Evolutionary conservation across 352 stramenopile species (phyloP).

Genomic region (Phytophthora litchii): DNA sequence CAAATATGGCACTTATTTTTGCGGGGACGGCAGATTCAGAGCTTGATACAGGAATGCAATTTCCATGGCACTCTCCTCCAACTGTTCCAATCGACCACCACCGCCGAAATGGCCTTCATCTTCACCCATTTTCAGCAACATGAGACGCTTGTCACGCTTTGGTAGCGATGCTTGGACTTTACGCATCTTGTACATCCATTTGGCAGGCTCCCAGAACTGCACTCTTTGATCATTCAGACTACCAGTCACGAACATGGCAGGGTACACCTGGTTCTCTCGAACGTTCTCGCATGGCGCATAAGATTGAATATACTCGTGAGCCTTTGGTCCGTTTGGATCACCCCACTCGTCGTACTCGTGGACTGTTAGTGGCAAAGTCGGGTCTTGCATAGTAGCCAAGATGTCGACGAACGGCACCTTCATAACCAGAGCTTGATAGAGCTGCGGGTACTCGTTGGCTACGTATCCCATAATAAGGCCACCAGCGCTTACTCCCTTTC

Average conservation of each 20-base stretch:
- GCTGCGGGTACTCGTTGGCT: slow-evolving; percentile 76
- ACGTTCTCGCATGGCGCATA: slow-evolving; percentile 86
- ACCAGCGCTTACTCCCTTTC: slow-evolving; percentile 85
- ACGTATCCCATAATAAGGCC: slow-evolving; percentile 88
- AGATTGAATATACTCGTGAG: slow-evolving; percentile 76
- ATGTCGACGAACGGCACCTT: slow-evolving; percentile 93
- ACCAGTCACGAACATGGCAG: slow-evolving; percentile 85
- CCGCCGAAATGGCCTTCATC: slow-evolving; percentile 86
- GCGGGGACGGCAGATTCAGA: slow-evolving; percentile 52
- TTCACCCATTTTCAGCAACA: slow-evolving; percentile 79
- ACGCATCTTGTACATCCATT: slow-evolving; percentile 81
- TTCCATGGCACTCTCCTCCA: slow-evolving; percentile 82
- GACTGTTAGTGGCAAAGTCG: slow-evolving; percentile 84
- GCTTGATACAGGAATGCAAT: slow-evolving; percentile 86
- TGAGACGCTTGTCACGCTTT: slow-evolving; percentile 36
- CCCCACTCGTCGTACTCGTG: slow-evolving; percentile 95
- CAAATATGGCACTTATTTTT: slow-evolving; percentile 21
- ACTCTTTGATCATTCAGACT: slow-evolving; percentile 85
- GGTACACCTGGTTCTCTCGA: slow-evolving; percentile 48
- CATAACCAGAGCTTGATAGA: slow-evolving; percentile 83
- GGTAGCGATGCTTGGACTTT: slow-evolving; percentile 45
- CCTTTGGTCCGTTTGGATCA: slow-evolving; percentile 50
- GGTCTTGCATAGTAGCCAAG: slow-evolving; percentile 86
- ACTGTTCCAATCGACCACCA: slow-evolving; percentile 73
- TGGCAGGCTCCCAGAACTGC: slow-evolving; percentile 88